Conservation (phyloP, 345 rosid species). For the Brassica incana region DNA sequence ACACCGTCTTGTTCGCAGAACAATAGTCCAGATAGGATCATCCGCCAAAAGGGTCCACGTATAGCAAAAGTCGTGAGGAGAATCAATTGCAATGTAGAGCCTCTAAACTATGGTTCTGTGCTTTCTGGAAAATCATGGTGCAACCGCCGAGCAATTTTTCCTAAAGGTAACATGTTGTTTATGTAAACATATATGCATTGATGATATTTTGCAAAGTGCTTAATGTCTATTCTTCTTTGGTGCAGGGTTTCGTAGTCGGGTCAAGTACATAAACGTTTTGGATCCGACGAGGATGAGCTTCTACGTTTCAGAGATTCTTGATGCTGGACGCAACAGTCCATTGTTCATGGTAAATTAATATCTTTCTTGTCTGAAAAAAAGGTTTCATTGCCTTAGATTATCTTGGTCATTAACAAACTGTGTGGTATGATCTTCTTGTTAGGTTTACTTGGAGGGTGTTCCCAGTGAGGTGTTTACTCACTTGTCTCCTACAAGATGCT, state of each 20-base stretch:
- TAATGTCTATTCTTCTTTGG: slow-evolving; percentile 24
- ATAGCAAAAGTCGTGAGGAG: slow-evolving; percentile 78
- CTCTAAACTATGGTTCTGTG: slow-evolving; percentile 72
- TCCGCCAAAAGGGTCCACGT: slow-evolving; percentile 34
- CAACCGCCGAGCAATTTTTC: slow-evolving; percentile 78
- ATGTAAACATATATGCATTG: background rate
- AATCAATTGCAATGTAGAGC: slow-evolving; percentile 91
- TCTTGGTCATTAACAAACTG: slow-evolving; percentile 1
- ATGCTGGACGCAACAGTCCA: slow-evolving; percentile 68
- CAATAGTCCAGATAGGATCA: slow-evolving; percentile 69
- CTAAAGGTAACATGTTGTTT: slow-evolving; percentile 58
- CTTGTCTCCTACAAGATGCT: slow-evolving; percentile 78
- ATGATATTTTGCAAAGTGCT: background rate
- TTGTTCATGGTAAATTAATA: slow-evolving; percentile 69
- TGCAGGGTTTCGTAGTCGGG: slow-evolving; percentile 96
- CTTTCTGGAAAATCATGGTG: slow-evolving; percentile 87
- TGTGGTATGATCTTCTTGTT: slow-evolving; percentile 37
- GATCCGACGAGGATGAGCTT: slow-evolving; percentile 78
- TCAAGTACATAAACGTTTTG: slow-evolving; percentile 68
- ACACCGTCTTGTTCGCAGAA: slow-evolving; percentile 62
- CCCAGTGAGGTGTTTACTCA: slow-evolving; percentile 84
- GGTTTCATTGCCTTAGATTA: slow-evolving; percentile 4
- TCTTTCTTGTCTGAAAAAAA: background rate
- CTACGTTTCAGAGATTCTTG: slow-evolving; percentile 90
- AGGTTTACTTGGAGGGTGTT: slow-evolving; percentile 84